Percentiles rank a stretch among this genome's conserved stretches.
Evolutionary conservation across 106 monocot species (phyloP).

Genomic region (Hemerocallis citrina): DNA sequence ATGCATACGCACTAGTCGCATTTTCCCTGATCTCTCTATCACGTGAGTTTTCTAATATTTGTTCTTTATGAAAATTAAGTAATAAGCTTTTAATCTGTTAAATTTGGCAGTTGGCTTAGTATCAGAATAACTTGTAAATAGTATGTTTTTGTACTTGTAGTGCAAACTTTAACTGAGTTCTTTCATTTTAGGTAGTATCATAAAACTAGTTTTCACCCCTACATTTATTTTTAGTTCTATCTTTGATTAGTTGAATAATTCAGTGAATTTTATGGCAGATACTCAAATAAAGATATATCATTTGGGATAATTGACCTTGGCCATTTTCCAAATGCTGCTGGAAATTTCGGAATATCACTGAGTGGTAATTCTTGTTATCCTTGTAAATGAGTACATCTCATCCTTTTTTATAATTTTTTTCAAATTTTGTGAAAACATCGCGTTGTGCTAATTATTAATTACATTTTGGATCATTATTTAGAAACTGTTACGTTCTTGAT

Average conservation of each 20-base stretch:
- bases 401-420: too few relatives aligned
- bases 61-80: not conserved
- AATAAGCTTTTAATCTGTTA: too few relatives aligned
- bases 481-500: not conserved
- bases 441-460: not conserved
- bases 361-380: conserved; percentile 25
- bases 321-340: conserved; percentile 88
- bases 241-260: too few relatives aligned
- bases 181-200: too few relatives aligned
- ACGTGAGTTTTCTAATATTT: conserved; percentile 52
- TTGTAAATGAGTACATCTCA: too few relatives aligned
- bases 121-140: too few relatives aligned
- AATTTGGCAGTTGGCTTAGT: conserved; percentile 3
- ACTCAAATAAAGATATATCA: conserved; percentile 81
- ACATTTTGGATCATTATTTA: conserved; percentile 2
- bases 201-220: too few relatives aligned
- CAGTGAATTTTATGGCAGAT: conserved; percentile 37
- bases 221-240: too few relatives aligned
- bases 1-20: conserved; percentile 60
- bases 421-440: too few relatives aligned
- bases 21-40: conserved; percentile 78
- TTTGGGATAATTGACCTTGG: conserved; percentile 91
- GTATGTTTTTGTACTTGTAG: too few relatives aligned
- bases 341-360: conserved; percentile 74
- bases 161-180: too few relatives aligned